Conservation (phyloP, 805 yeast genomes). For the Wickerhamiella slavikovae region DNA sequence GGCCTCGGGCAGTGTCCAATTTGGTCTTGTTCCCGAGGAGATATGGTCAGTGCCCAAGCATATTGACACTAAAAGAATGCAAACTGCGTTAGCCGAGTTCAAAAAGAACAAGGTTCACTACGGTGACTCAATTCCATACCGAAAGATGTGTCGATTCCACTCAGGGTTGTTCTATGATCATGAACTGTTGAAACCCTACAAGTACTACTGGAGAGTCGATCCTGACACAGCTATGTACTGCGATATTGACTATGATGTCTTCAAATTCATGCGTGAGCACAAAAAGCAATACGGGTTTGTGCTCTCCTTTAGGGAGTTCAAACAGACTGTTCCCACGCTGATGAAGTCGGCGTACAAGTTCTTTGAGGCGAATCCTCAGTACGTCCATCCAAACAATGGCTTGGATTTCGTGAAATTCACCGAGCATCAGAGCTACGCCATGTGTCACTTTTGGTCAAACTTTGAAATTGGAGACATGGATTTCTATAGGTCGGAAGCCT, state of each 20-base stretch:
- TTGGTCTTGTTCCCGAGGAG: constrained; percentile 36
- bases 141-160: constrained; percentile 65
- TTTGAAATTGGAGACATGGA: constrained; percentile 50
- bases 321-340: constrained; percentile 35
- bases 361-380: constrained; percentile 31
- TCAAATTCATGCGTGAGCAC: constrained; percentile 31
- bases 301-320: constrained; percentile 38
- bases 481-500: constrained; percentile 57
- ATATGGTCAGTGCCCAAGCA: constrained; percentile 52
- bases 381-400: constrained; percentile 32
- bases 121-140: constrained; percentile 36
- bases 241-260: constrained; percentile 41
- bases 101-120: constrained; percentile 27
- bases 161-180: constrained; percentile 52
- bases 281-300: constrained; percentile 44
- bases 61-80: constrained; percentile 34
- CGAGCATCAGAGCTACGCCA: constrained; percentile 46
- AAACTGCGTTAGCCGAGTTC: constrained; percentile 25
- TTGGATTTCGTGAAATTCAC: constrained; percentile 41
- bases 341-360: constrained; percentile 34
- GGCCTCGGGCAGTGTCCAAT: constrained; percentile 37
- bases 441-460: constrained; percentile 77
- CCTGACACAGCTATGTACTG: constrained; percentile 41
- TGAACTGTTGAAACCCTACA: constrained; percentile 31
- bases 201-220: constrained; percentile 57